Percentiles rank a stretch among this genome's conserved stretches.
Evolutionary conservation across 768 basidiomycete species (phyloP).

Genomic region (Hypsizygus marmoreus): DNA sequence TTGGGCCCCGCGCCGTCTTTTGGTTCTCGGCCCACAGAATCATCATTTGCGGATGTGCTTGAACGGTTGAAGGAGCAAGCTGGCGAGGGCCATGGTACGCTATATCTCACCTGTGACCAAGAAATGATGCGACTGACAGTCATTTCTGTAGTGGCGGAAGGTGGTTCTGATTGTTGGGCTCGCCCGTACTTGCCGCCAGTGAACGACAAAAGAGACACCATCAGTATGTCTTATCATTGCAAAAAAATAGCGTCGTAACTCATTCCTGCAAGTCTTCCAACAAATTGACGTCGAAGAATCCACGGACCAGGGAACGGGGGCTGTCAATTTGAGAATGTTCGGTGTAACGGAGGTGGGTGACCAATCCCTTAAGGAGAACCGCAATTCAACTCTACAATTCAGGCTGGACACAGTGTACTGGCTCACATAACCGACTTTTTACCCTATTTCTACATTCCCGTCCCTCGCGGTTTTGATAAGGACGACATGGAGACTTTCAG

Average conservation of each 20-base stretch:
- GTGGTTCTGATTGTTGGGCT: slow-evolving; percentile 76
- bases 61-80: slow-evolving; percentile 60
- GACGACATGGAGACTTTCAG: slow-evolving; percentile 68
- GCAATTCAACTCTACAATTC: slow-evolving; percentile 2
- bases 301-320: slow-evolving; percentile 44
- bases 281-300: slow-evolving; percentile 89
- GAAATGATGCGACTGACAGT: not conserved
- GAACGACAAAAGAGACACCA: slow-evolving; percentile 61
- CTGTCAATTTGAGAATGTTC: slow-evolving; percentile 67
- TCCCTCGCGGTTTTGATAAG: slow-evolving; percentile 79
- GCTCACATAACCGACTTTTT: slow-evolving; percentile 79
- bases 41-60: slow-evolving; percentile 65
- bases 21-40: slow-evolving; percentile 41
- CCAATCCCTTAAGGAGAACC: not conserved
- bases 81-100: slow-evolving; percentile 44
- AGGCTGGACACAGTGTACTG: slow-evolving; percentile 90
- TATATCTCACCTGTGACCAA: slow-evolving; percentile 1
- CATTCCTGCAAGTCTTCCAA: slow-evolving; percentile 71
- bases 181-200: slow-evolving; percentile 60
- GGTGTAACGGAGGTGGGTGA: slow-evolving; percentile 81
- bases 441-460: slow-evolving; percentile 92
- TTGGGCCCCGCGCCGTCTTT: slow-evolving; percentile 41
- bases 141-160: slow-evolving; percentile 60
- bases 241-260: not conserved
- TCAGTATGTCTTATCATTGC: slow-evolving; percentile 51